Conservation (phyloP, 768 basidiomycete genomes). For the Lyophyllum atratum region DNA sequence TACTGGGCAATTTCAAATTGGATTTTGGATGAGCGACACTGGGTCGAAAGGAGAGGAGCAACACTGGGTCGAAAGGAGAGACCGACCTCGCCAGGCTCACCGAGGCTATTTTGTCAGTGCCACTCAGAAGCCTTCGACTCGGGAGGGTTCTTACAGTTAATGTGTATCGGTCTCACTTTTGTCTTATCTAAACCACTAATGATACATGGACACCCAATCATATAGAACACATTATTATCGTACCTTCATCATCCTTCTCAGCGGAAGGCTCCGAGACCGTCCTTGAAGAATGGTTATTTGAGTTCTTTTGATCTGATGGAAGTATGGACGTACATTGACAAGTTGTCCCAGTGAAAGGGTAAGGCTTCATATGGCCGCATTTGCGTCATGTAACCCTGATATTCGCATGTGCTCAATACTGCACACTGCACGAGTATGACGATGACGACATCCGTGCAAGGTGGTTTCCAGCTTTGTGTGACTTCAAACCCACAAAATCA, state of each 20-base stretch:
- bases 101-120: not conserved
- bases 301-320: constrained; percentile 3
- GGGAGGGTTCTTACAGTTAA: not conserved
- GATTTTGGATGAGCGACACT: not conserved
- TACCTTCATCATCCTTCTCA: not conserved
- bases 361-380: not conserved
- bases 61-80: not conserved
- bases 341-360: not conserved
- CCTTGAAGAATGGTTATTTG: not conserved
- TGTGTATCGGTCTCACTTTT: constrained; percentile 1
- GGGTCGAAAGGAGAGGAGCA: not conserved
- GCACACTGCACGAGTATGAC: no score
- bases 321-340: not conserved
- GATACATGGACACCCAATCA: not conserved
- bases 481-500: no score
- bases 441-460: no score
- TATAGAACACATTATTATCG: not conserved
- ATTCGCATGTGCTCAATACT: not conserved
- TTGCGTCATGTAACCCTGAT: not conserved
- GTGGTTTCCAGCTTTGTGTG: no score
- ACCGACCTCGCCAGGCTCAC: not conserved
- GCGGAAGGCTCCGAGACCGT: not conserved
- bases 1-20: not conserved
- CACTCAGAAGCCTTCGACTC: not conserved
- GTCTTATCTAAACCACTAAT: constrained; percentile 5